Percentiles rank a stretch among this genome's conserved stretches.
These are phyloP conservation scores for Fraxinus platypoda DNA, from an alignment of 305 asterid species.

Conservation along the genomic window DNA sequence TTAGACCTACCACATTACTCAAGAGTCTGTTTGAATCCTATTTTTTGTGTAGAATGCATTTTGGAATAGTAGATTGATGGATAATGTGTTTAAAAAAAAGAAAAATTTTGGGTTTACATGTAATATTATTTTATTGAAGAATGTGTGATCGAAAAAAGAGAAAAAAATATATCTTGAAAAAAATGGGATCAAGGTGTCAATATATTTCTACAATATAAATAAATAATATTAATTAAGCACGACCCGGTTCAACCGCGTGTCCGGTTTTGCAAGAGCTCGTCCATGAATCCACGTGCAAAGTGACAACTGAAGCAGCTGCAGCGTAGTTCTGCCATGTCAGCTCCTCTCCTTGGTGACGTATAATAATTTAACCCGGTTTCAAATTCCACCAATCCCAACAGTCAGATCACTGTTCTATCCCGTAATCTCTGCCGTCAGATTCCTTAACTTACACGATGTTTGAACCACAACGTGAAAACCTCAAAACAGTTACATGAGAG, in stretches of 20 bases:
- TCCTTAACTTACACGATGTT: slow-evolving; percentile 17
- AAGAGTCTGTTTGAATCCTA: no score
- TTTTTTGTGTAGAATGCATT: no score
- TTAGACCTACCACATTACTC: background rate
- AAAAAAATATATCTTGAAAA: no score
- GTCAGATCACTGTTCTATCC: slow-evolving; percentile 42
- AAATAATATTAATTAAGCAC: background rate
- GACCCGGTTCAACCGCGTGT: background rate
- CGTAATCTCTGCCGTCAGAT: slow-evolving; percentile 40
- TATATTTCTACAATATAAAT: no score
- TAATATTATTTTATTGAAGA: no score
- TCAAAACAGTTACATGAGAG: no score
- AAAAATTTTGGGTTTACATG: no score
- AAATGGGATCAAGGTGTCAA: no score
- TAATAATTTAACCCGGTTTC: slow-evolving; percentile 25
- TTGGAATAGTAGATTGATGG: no score
- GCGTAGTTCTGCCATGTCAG: slow-evolving; percentile 20
- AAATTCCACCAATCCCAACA: slow-evolving; percentile 54
- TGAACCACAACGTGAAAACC: background rate
- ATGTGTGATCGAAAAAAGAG: no score
- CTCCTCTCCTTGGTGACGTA: slow-evolving; percentile 18
- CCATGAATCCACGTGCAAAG: slow-evolving; percentile 28
- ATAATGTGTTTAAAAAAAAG: no score
- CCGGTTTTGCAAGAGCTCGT: slow-evolving; percentile 12
- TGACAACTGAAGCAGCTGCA: background rate